Conservation (phyloP, 2,329 filamentous ascomycete genomes). For the Penicillium occitanis region DNA sequence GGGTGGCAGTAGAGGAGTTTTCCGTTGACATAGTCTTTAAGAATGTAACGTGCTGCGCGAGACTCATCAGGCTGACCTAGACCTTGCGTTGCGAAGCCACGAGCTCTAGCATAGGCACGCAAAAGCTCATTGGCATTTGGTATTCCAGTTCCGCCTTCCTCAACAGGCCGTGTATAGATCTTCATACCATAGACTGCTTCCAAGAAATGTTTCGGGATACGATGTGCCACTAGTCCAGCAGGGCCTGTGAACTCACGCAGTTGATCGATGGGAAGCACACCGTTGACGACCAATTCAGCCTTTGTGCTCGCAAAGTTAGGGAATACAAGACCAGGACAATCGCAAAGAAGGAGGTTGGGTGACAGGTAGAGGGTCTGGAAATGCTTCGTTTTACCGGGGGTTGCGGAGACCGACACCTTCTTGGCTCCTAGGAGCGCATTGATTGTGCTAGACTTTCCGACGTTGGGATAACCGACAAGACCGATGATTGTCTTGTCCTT, state of each 20-base stretch:
- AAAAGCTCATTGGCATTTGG: slow-evolving; percentile 85
- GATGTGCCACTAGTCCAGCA: slow-evolving; percentile 73
- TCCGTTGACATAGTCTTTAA: slow-evolving; percentile 97
- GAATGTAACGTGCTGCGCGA: slow-evolving; percentile 79
- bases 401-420: slow-evolving; percentile 96
- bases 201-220: slow-evolving; percentile 83
- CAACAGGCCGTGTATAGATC: slow-evolving; percentile 73
- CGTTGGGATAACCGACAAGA: slow-evolving; percentile 95
- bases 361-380: slow-evolving; percentile 98
- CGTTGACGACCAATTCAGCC: slow-evolving; percentile 92
- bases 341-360: slow-evolving; percentile 84
- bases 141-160: slow-evolving; percentile 88
- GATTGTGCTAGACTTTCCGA: slow-evolving; percentile 98
- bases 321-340: slow-evolving; percentile 98
- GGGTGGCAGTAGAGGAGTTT: slow-evolving; percentile 92
- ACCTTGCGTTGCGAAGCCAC: slow-evolving; percentile 88
- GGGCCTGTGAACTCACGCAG: slow-evolving; percentile 90
- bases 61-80: slow-evolving; percentile 91
- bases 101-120: slow-evolving; percentile 78
- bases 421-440: slow-evolving; percentile 98
- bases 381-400: slow-evolving; percentile 97
- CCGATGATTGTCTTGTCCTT: slow-evolving; percentile 80
- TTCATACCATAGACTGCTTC: slow-evolving; percentile 93
- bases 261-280: slow-evolving; percentile 93
- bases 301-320: slow-evolving; percentile 97